Evolutionary conservation across 176 grass and related monocot genomes (phyloP), one percentile per base, ranked within the genome.

Genomic region (Musa itinerans): DNA sequence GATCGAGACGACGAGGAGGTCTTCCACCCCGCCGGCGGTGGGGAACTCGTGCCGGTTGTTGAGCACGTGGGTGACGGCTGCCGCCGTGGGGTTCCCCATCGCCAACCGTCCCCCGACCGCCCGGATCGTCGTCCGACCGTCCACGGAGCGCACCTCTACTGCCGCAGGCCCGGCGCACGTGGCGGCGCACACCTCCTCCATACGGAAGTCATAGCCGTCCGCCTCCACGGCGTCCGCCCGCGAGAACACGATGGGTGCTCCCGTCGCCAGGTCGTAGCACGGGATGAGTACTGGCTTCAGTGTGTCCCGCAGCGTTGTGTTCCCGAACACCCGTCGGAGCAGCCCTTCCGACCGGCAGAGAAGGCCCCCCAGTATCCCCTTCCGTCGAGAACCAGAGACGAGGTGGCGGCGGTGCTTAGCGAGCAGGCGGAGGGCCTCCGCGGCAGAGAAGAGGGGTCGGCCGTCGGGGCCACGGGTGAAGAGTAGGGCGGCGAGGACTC

Each of bases 1-100:
- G n/a, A 67, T 23, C 1, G 64, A 67, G 64, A 67, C 11, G 20
- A 67, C 22, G 22, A 67, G 10, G 23, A 67, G 64, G 64, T 34
- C 24, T 3, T 26, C 64, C 2, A 67, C 22, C 3, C 64, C 20
- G 7, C 23, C 64, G 23, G 64, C 64, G 57, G 57, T 62, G 13
- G 57, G 57, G 57, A 62, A 62, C 57, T 62, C 57, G 12, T 62
- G 57, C 17, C 57, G 57, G 57, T 62, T 62, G 57, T 62, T 62
- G 57, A 62, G 57, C 17, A 62, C 57, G 57, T 62, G 57, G 57
- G 57, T 62, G 57, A 62, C 20, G 57, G 57, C 57, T n/a, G 57
- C 57, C 17, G 57, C 57, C 2, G 57, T 62, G 17, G 57, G 57
- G 57, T 62, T 62, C 13, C 57, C 57, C 57, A 21, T 62, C 13